phyloP scores from a whole-genome alignment of 768 basidiomycete species.

The Lactarius tabidus region DNA sequence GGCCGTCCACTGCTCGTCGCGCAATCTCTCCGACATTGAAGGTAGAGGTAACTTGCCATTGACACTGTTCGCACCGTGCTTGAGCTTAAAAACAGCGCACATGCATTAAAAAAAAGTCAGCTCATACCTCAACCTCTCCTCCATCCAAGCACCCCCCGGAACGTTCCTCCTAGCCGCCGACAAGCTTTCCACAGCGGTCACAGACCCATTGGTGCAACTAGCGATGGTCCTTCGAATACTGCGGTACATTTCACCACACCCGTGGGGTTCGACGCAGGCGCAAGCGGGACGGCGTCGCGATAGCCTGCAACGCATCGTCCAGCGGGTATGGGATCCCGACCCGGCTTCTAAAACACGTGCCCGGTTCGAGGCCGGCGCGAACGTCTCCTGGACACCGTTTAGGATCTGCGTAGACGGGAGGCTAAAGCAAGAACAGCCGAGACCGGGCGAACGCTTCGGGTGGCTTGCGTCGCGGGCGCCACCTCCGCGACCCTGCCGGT shows the following conservation, averaged over 20 bases:
- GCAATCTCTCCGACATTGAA: constrained; percentile 22
- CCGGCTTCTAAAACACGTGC: constrained; percentile 28
- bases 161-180: constrained; percentile 30
- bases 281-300: constrained; percentile 51
- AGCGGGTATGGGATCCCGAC: constrained; percentile 43
- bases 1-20: constrained; percentile 5
- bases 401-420: constrained; percentile 12
- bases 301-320: constrained; percentile 46
- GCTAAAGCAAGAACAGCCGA: constrained; percentile 4
- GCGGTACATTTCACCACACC: constrained; percentile 66
- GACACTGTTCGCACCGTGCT: not conserved
- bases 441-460: constrained; percentile 34
- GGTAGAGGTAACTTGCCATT: constrained; percentile 11
- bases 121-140: constrained; percentile 20
- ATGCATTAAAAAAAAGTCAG: constrained; percentile 18
- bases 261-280: constrained; percentile 70
- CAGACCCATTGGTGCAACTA: constrained; percentile 25
- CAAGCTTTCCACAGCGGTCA: constrained; percentile 15
- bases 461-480: constrained; percentile 67
- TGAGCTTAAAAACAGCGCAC: not conserved
- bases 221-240: constrained; percentile 43
- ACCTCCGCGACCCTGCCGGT: constrained; percentile 31
- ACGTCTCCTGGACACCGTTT: constrained; percentile 23
- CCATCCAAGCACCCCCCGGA: constrained; percentile 28
- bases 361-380: constrained; percentile 23